These are phyloP conservation scores for Rhizophagus sp. DNA, from an alignment of 192 early-diverging fungal genomes.

Conservation along the genomic window DNA sequence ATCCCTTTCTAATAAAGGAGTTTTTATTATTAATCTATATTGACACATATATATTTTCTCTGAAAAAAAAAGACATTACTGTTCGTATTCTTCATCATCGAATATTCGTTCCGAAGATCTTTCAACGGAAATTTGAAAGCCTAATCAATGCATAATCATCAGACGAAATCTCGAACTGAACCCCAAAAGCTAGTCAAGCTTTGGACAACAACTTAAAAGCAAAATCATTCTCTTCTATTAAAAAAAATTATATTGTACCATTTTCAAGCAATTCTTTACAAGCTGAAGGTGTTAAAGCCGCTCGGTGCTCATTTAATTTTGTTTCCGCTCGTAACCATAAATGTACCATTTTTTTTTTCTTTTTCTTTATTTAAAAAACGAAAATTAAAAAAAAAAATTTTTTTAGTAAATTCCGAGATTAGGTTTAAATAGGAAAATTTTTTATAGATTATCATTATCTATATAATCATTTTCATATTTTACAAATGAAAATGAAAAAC, in stretches of 20 bases:
- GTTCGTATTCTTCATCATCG: constrained; percentile 82
- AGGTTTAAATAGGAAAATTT: too few species aligned
- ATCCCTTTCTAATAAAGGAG: constrained; percentile 61
- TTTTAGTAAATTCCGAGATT: too few species aligned
- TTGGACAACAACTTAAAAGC: not conserved
- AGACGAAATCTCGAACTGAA: not conserved
- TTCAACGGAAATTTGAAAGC: constrained; percentile 93
- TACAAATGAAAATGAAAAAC: too few species aligned
- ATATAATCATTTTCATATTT: too few species aligned
- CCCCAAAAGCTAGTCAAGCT: not conserved
- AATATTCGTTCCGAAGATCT: constrained; percentile 82
- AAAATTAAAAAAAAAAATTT: too few species aligned
- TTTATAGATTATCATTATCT: too few species aligned
- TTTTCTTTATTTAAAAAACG: not conserved
- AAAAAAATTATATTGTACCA: constrained; percentile 37
- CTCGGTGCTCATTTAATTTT: constrained; percentile 94
- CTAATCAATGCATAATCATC: constrained; percentile 5
- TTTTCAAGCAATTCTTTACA: constrained; percentile 78
- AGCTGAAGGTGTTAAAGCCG: constrained; percentile 85
- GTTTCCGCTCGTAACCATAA: constrained; percentile 98
- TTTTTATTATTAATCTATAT: not conserved
- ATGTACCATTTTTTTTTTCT: constrained; percentile 44
- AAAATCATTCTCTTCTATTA: not conserved
- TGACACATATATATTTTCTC: not conserved
- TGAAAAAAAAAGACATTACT: constrained; percentile 43